Evolutionary conservation across 179 eudicot species (phyloP).

Genomic region (Silene coronaria): DNA sequence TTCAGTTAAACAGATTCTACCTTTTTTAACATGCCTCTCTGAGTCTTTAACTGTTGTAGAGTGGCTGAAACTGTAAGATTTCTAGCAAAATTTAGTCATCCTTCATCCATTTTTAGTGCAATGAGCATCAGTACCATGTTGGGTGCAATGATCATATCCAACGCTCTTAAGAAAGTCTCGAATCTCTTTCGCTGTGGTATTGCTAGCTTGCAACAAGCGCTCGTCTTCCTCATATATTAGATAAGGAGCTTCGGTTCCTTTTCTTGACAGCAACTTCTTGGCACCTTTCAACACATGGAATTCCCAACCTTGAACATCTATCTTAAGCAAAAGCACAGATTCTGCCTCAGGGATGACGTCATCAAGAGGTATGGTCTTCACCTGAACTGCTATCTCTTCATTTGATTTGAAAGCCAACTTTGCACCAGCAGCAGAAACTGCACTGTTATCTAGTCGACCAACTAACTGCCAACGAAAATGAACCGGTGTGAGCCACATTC

Average conservation of each 20-base stretch:
- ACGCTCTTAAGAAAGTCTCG: constrained; percentile 58
- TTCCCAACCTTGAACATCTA: constrained; percentile 99
- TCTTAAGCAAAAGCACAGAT: constrained; percentile 66
- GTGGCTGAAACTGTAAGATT: constrained; percentile 4
- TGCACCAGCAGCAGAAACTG: constrained; percentile 68
- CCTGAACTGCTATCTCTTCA: constrained; percentile 74
- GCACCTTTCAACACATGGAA: constrained; percentile 90
- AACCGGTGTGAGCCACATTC: constrained; percentile 25
- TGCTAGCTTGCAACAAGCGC: constrained; percentile 81
- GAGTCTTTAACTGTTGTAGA: not conserved
- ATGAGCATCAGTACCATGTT: constrained; percentile 90
- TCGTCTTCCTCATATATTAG: constrained; percentile 93
- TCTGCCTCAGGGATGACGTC: constrained; percentile 38
- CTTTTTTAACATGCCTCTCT: constrained; percentile 1
- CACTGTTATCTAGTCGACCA: constrained; percentile 93
- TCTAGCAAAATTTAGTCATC: constrained; percentile 12
- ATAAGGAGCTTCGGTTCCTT: constrained; percentile 78
- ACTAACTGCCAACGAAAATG: constrained; percentile 51
- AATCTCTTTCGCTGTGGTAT: constrained; percentile 77
- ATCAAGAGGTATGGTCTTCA: constrained; percentile 22
- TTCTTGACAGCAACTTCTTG: constrained; percentile 65
- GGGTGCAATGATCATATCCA: constrained; percentile 70
- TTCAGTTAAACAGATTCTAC: not conserved
- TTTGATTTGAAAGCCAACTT: constrained; percentile 91
- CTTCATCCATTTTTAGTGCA: constrained; percentile 50